Conservation (phyloP, 352 stramenopile genomes). For the Pythium angustatum region DNA sequence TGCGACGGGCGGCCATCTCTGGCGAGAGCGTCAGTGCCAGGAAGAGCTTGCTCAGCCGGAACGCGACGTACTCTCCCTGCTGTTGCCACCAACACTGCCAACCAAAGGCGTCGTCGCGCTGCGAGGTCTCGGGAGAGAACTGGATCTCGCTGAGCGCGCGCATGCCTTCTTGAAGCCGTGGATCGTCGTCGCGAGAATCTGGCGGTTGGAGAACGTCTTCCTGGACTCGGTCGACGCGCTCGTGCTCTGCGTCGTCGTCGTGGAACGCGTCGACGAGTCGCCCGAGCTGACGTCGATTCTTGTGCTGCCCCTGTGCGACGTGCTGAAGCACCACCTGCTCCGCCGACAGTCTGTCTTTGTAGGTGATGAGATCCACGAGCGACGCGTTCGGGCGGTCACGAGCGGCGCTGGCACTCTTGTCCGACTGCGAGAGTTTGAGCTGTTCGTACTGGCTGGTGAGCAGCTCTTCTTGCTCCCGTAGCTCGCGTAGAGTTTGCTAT, state of each 20-base stretch:
- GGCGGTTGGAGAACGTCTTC: neutral
- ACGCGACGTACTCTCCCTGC: conserved; percentile 11
- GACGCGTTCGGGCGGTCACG: neutral
- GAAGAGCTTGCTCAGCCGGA: conserved; percentile 19
- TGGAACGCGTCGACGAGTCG: conserved; percentile 9
- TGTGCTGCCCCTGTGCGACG: conserved; percentile 3
- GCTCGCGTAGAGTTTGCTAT: conserved; percentile 18
- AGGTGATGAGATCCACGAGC: conserved; percentile 8
- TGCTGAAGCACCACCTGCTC: conserved; percentile 11
- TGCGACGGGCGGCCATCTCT: conserved; percentile 5
- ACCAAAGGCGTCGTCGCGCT: conserved; percentile 19
- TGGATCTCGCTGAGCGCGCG: neutral
- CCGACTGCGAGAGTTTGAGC: conserved; percentile 4
- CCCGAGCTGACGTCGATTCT: neutral
- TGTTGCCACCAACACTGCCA: conserved; percentile 16
- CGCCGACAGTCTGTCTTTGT: conserved; percentile 15
- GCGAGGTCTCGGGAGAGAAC: neutral
- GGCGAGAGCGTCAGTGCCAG: neutral
- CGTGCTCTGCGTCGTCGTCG: neutral
- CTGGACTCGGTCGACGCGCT: neutral
- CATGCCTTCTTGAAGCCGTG: neutral
- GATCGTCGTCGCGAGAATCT: neutral
- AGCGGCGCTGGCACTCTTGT: neutral
- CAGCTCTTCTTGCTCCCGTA: conserved; percentile 18
- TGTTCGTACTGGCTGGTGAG: conserved; percentile 13